Base-by-base conservation (phyloP, 805 yeast genomes). In the Priceomyces medius region DNA sequence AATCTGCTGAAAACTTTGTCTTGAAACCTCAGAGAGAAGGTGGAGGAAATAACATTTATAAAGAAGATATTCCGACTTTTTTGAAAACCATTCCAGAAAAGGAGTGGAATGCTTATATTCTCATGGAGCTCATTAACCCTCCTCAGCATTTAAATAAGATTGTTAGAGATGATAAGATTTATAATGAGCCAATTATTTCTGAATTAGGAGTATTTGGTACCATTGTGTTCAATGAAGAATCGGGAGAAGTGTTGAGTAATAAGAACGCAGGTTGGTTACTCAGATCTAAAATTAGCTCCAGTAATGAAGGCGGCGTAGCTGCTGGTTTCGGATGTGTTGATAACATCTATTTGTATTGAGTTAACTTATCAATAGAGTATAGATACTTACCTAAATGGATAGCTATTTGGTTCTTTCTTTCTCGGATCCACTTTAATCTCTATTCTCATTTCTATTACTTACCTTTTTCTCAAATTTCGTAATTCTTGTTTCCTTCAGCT, bases 311-410 rank as follows among this genome's bases (percentile, higher is more conserved):
- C 28, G 99, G 99, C 29, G 97, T 93, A 24, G 98, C 98, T 17
- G 99, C 99, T 12, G 99, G 99, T 1, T 91, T 87, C 64, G 99
- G 98, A 5, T 89, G 97, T 63, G 87, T 93, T 31, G 99, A 93
- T 63, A 85, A 89, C 55, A 73, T 89, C 27, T 79, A 81, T 45
- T 66, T 88, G 31, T 71, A 74, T 41, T 38, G 36, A 19, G 26
- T 16, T 10, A 9, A n/a, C 29, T 26, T n/a, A n/a, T 12, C n/a
- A 12, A 26, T 26, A 26, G 9, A 6, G 29, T 9, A 26, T n/a
- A 10, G 12, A 26, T 9, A 14, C 9, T n/a, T 26, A 26, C 5
- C 14, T 26, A 26, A 26, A 26, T 10, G 14, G 10, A 26, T 10
- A 26, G 29, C 29, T 26, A n/a, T 26, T 26, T 9, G 10, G n/a